Conservation (phyloP, 768 basidiomycete species). For the Mycena haematopus region DNA sequence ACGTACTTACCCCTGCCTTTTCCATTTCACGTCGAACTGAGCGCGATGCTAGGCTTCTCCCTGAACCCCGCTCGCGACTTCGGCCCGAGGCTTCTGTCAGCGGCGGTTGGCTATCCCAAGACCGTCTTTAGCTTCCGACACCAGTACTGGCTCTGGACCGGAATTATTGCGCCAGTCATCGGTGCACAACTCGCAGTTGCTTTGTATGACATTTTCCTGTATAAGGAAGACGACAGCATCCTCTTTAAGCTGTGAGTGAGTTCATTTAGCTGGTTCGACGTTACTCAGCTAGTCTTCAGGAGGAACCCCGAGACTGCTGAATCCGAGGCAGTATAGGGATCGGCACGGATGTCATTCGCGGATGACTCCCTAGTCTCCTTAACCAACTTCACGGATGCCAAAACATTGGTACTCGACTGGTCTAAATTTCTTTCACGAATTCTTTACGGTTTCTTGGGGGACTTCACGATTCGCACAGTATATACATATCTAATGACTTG, state of each 20-base stretch:
- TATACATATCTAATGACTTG: too few species aligned
- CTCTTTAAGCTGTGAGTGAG: constrained; percentile 37
- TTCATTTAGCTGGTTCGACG: not conserved
- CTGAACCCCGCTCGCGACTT: constrained; percentile 67
- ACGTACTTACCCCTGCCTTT: not conserved
- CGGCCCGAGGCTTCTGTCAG: constrained; percentile 59
- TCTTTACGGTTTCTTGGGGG: too few species aligned
- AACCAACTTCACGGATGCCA: too few species aligned
- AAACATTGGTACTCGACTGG: too few species aligned
- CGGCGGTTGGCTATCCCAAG: constrained; percentile 60
- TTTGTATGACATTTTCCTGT: constrained; percentile 56
- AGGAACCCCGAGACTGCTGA: not conserved
- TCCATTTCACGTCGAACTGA: not conserved
- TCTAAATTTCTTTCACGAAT: too few species aligned
- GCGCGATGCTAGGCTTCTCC: constrained; percentile 40
- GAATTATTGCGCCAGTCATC: constrained; percentile 51
- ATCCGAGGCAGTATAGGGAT: not conserved
- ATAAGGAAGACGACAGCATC: constrained; percentile 51
- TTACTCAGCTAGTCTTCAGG: not conserved
- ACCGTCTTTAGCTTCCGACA: constrained; percentile 40
- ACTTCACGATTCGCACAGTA: too few species aligned
- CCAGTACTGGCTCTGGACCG: constrained; percentile 67
- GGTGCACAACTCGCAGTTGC: constrained; percentile 53
- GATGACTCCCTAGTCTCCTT: too few species aligned
- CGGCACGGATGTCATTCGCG: too few species aligned